phyloP scores from a whole-genome alignment of 306 rosid species.

The Mucuna pruriens region DNA sequence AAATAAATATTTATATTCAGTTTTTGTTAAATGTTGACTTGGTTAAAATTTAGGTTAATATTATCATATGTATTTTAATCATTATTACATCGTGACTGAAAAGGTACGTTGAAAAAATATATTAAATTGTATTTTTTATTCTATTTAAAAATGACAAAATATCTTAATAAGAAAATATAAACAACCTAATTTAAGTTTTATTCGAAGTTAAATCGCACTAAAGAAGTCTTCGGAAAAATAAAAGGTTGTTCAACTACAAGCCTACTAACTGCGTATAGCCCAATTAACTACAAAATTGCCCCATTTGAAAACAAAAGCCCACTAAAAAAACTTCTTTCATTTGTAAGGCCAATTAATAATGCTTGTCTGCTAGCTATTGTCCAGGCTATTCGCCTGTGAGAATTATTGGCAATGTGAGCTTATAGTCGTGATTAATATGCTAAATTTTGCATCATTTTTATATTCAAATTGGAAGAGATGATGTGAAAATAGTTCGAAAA shows the following conservation, averaged over 20 bases:
- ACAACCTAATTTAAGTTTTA: background rate
- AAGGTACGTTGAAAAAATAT: background rate
- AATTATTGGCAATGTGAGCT: no score
- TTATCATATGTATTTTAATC: background rate
- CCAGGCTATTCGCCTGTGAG: no score
- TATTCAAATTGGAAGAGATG: no score
- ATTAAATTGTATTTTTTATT: background rate
- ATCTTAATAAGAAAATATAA: background rate
- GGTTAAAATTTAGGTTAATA: background rate
- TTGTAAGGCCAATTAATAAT: background rate
- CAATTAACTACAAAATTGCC: background rate
- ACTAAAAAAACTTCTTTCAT: background rate
- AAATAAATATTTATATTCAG: background rate
- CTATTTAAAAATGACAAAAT: background rate
- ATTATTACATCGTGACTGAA: background rate
- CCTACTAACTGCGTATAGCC: background rate
- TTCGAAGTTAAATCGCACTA: background rate
- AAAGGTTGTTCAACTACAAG: background rate
- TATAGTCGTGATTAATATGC: no score
- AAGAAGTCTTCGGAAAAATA: background rate
- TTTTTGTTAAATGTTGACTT: background rate
- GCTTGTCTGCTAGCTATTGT: background rate
- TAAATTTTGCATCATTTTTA: no score
- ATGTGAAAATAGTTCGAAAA: no score
- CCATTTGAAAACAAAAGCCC: background rate